phyloP scores from a whole-genome alignment of 306 rosid genomes.

The Leucaena leucocephala region DNA sequence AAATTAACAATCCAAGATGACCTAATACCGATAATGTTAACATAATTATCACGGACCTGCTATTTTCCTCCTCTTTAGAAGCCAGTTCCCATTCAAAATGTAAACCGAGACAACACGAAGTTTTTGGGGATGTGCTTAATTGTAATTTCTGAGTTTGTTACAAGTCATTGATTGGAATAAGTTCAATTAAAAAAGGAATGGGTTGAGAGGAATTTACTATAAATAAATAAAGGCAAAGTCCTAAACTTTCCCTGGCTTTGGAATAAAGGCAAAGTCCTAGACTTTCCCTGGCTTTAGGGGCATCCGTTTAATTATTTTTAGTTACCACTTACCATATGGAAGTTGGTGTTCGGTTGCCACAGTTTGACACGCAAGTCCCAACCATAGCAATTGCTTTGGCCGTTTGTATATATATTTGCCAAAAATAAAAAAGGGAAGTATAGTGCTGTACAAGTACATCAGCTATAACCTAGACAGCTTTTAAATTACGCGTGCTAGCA shows the following conservation, averaged over 20 bases:
- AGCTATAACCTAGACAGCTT: background rate
- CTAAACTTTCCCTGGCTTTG: too few species aligned
- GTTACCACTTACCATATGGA: background rate
- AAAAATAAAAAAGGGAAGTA: background rate
- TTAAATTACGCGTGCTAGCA: background rate
- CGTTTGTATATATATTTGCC: background rate
- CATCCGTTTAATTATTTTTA: background rate
- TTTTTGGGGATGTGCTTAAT: background rate
- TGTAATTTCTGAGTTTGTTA: background rate
- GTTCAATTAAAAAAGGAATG: background rate
- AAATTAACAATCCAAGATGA: background rate
- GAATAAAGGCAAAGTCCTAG: too few species aligned
- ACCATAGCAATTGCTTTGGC: background rate
- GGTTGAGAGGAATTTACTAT: too few species aligned
- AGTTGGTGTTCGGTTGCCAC: background rate
- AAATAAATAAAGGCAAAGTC: too few species aligned
- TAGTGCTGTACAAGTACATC: background rate
- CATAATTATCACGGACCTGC: background rate
- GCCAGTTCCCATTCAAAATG: background rate
- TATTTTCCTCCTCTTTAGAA: background rate
- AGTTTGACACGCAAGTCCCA: background rate
- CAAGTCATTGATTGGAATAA: background rate
- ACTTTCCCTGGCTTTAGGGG: too few species aligned
- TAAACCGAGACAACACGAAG: background rate
- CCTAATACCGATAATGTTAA: background rate